Percentiles rank a stretch among this genome's conserved stretches.
These are phyloP conservation scores for Blakeslea trispora DNA, from an alignment of 371 early-diverging fungal genomes.

Conservation along the genomic window DNA sequence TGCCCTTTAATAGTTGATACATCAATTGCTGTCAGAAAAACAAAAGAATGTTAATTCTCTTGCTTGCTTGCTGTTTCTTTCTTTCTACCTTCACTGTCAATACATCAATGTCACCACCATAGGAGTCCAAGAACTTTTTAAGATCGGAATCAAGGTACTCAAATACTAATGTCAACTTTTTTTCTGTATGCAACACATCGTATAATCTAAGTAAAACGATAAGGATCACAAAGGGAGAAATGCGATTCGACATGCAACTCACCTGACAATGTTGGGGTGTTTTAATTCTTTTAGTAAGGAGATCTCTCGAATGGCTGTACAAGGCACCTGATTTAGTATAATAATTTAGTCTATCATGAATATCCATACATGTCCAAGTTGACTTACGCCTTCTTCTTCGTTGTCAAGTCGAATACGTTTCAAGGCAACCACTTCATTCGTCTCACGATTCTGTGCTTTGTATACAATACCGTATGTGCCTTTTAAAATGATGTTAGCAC, in stretches of 20 bases:
- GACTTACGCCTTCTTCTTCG: conserved; percentile 89
- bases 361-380: not conserved
- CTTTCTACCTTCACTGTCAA: conserved; percentile 69
- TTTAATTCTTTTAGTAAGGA: conserved; percentile 92
- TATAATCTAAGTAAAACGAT: conserved; percentile 65
- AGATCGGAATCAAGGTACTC: conserved; percentile 96
- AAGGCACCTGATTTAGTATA: conserved; percentile 71
- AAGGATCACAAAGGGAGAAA: too few species aligned
- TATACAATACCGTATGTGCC: conserved; percentile 97
- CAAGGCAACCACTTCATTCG: conserved; percentile 95
- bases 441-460: conserved; percentile 93
- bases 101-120: conserved; percentile 80
- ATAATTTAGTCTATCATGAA: not conserved
- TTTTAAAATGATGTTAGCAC: too few species aligned
- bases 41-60: conserved; percentile 1
- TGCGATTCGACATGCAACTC: not conserved
- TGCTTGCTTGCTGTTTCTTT: not conserved
- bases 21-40: conserved; percentile 75
- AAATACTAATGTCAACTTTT: conserved; percentile 91
- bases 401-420: conserved; percentile 97
- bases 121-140: conserved; percentile 87
- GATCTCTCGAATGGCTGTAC: conserved; percentile 98
- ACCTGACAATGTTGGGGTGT: conserved; percentile 95
- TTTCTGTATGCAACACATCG: conserved; percentile 96
- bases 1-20: conserved; percentile 83